Percentiles rank a stretch among this genome's conserved stretches.
phyloP scores from a whole-genome alignment of 2,329 filamentous ascomycete genomes.

The Tolypocladium pustulatum region DNA sequence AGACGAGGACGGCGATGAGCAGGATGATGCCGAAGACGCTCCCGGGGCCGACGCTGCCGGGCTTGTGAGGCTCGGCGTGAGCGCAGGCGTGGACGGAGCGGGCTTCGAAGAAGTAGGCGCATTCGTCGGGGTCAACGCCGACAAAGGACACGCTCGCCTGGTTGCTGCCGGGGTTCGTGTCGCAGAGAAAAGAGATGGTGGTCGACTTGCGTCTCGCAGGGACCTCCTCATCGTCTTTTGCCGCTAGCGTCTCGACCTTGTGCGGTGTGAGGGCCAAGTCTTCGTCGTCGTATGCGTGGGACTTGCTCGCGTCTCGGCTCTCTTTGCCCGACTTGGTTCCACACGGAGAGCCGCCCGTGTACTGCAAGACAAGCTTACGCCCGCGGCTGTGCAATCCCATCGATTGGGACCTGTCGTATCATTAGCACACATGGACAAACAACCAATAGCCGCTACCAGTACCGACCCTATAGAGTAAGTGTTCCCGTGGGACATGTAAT shows the following conservation, averaged over 20 bases:
- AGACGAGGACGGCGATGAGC: slow-evolving; percentile 67
- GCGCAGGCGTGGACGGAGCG: slow-evolving; percentile 75
- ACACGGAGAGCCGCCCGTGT: slow-evolving; percentile 68
- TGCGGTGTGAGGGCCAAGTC: background rate
- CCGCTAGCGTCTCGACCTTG: slow-evolving; percentile 14
- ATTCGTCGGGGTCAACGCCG: slow-evolving; percentile 73
- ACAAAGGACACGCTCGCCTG: slow-evolving; percentile 73
- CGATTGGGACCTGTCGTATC: slow-evolving; percentile 30
- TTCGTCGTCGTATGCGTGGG: background rate
- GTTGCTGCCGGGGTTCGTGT: slow-evolving; percentile 62
- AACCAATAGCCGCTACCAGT: background rate
- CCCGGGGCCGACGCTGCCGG: slow-evolving; percentile 60
- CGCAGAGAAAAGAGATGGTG: slow-evolving; percentile 87
- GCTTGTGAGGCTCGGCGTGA: slow-evolving; percentile 56
- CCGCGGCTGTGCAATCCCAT: slow-evolving; percentile 48
- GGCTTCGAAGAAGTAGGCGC: slow-evolving; percentile 91
- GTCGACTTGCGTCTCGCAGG: slow-evolving; percentile 57
- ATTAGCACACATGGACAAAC: background rate
- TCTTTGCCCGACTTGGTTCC: slow-evolving; percentile 30
- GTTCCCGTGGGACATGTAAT: slow-evolving; percentile 56
- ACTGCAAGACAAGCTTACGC: slow-evolving; percentile 66
- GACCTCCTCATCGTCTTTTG: slow-evolving; percentile 13
- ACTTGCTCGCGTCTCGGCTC: background rate
- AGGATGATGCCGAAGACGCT: slow-evolving; percentile 83
- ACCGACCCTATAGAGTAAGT: slow-evolving; percentile 66